Evolutionary conservation across 371 early-diverging fungal species (phyloP).

Genomic region (Mortierella sp.): DNA sequence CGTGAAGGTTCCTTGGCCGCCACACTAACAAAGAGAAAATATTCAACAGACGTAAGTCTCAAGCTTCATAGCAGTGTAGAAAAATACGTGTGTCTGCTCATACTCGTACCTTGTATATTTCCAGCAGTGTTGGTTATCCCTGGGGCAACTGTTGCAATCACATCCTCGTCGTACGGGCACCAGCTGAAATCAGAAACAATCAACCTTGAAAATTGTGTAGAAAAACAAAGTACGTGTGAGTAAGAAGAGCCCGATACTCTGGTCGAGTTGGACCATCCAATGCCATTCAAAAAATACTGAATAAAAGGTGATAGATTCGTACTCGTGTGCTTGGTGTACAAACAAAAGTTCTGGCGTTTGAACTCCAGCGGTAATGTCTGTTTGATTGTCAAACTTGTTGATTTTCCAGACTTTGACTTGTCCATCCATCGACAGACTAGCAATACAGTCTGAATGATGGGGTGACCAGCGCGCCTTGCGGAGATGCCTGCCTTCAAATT

Average conservation of each 20-base stretch:
- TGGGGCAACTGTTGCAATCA: constrained; percentile 34
- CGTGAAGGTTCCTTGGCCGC: constrained; percentile 45
- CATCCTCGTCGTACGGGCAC: constrained; percentile 48
- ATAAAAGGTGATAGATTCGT: background rate
- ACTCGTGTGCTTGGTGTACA: constrained; percentile 36
- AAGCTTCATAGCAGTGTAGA: background rate
- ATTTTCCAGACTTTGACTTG: constrained; percentile 36
- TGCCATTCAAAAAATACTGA: background rate
- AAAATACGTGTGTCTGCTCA: no score
- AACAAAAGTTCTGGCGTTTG: constrained; percentile 24
- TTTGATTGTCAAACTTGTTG: constrained; percentile 26
- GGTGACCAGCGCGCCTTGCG: constrained; percentile 41
- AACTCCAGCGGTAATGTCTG: constrained; percentile 1
- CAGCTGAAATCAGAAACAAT: constrained; percentile 37
- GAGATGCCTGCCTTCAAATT: background rate
- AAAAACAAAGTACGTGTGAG: background rate
- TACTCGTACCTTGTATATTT: constrained; percentile 35
- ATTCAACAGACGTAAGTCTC: background rate
- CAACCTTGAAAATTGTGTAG: constrained; percentile 3
- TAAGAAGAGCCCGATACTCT: background rate
- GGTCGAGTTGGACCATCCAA: no score
- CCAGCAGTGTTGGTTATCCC: constrained; percentile 9
- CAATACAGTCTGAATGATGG: constrained; percentile 28
- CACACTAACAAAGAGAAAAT: constrained; percentile 22
- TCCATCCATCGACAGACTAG: constrained; percentile 15